These are phyloP conservation scores for Elaeis guineensis DNA, from an alignment of 176 grass and related monocot genomes.

Conservation along the genomic window DNA sequence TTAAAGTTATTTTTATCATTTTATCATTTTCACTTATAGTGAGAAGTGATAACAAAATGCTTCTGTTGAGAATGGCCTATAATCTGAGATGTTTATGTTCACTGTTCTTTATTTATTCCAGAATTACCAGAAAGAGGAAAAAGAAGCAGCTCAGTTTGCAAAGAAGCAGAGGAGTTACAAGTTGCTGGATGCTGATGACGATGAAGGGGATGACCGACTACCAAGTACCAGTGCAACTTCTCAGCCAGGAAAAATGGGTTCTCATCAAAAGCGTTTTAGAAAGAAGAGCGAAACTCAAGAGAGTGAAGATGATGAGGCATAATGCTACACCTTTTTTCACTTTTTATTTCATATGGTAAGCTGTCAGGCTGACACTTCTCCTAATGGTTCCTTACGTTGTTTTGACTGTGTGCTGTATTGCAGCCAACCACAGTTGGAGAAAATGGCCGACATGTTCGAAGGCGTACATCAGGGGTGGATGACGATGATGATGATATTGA, in stretches of 20 bases:
- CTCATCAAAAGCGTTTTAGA: conserved; percentile 64
- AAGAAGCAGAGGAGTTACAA: conserved; percentile 74
- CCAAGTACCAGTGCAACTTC: conserved; percentile 15
- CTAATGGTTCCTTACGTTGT: conserved; percentile 2
- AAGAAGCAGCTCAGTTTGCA: conserved; percentile 55
- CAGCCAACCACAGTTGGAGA: conserved; percentile 22
- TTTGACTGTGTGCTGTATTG: conserved; percentile 9
- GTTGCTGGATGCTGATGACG: conserved; percentile 49
- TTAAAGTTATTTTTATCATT: too few relatives aligned
- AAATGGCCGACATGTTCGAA: conserved; percentile 33
- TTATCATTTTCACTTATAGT: too few relatives aligned
- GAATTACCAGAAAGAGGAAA: conserved; percentile 77
- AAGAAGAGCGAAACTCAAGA: conserved; percentile 53
- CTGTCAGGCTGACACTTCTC: conserved; percentile 1
- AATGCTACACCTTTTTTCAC: conserved; percentile 5
- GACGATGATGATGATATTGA: conserved; percentile 44
- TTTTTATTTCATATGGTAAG: conserved; percentile 14
- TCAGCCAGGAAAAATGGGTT: conserved; percentile 10
- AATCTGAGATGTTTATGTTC: neutral
- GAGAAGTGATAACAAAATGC: too few relatives aligned
- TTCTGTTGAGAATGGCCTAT: too few relatives aligned
- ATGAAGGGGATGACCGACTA: conserved; percentile 27
- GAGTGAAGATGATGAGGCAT: conserved; percentile 40
- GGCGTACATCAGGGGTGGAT: conserved; percentile 30
- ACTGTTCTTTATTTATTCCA: conserved; percentile 20